These are phyloP conservation scores for Clavispora santaluciae DNA, from an alignment of 805 yeast species.

Conservation along the genomic window DNA sequence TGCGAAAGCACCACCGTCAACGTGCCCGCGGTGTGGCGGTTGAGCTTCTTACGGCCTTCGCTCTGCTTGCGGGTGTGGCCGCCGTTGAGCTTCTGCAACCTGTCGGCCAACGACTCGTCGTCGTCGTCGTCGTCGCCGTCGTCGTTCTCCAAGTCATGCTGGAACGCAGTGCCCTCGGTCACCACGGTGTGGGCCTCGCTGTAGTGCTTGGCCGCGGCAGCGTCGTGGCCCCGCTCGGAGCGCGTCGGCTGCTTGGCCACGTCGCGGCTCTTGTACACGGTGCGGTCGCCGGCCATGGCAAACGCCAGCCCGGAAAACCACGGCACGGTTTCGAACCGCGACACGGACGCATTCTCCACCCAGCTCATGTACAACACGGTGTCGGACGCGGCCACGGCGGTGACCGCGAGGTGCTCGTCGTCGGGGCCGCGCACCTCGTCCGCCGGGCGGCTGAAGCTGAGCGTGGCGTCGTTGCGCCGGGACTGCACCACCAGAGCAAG, in stretches of 20 bases:
- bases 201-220: constrained; percentile 51
- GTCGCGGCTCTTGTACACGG: constrained; percentile 36
- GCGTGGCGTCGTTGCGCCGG: constrained; percentile 42
- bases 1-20: constrained; percentile 82
- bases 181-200: constrained; percentile 58
- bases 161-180: constrained; percentile 58
- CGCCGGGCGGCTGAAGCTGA: constrained; percentile 47
- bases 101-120: constrained; percentile 50
- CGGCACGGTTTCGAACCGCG: constrained; percentile 51
- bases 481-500: constrained; percentile 41
- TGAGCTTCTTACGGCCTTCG: constrained; percentile 36
- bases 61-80: constrained; percentile 19
- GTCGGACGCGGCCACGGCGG: constrained; percentile 20
- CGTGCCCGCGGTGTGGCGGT: constrained; percentile 52
- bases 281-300: constrained; percentile 19
- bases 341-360: constrained; percentile 57
- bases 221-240: constrained; percentile 45
- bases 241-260: constrained; percentile 37
- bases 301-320: constrained; percentile 39
- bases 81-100: constrained; percentile 34
- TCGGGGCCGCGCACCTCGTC: constrained; percentile 28
- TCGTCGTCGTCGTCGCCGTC: constrained; percentile 44
- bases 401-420: constrained; percentile 25
- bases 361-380: constrained; percentile 35
- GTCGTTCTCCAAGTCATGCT: constrained; percentile 47